A percentile compares a stretch with the other conserved stretches of the same genome.
Evolutionary conservation across 2,329 filamentous ascomycete species (phyloP).

Genomic region (Diaporthe longicolla): DNA sequence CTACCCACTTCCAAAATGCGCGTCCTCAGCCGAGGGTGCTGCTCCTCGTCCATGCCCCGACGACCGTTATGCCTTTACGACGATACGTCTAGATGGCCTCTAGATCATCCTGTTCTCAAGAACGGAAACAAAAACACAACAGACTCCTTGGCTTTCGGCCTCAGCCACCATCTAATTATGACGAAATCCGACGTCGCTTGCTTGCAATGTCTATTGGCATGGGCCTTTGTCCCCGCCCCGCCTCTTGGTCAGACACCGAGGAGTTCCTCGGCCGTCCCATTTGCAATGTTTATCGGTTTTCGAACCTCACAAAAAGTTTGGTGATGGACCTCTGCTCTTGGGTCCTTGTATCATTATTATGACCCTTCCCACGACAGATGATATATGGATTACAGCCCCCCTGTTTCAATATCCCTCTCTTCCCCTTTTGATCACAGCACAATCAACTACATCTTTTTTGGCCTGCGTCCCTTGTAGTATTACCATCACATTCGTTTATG

Average conservation of each 20-base stretch:
- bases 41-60: constrained; percentile 41
- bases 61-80: constrained; percentile 44
- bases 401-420: constrained; percentile 26
- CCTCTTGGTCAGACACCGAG: constrained; percentile 30
- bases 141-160: constrained; percentile 34
- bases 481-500: constrained; percentile 34
- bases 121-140: constrained; percentile 31
- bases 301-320: constrained; percentile 33
- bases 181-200: constrained; percentile 29
- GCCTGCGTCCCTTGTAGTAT: constrained; percentile 35
- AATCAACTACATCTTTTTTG: constrained; percentile 28
- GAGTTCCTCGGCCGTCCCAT: background rate
- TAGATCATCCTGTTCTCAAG: constrained; percentile 41
- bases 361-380: constrained; percentile 31
- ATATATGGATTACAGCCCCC: constrained; percentile 37
- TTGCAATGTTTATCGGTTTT: constrained; percentile 26
- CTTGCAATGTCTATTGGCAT: constrained; percentile 29
- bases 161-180: constrained; percentile 38
- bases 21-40: constrained; percentile 39
- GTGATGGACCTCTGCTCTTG: constrained; percentile 31
- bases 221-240: constrained; percentile 11
- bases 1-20: constrained; percentile 37
- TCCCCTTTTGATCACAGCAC: constrained; percentile 25
- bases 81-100: constrained; percentile 43
- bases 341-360: constrained; percentile 40